Base-by-base conservation (phyloP, 768 basidiomycete genomes). In the Lentinula aciculospora region DNA sequence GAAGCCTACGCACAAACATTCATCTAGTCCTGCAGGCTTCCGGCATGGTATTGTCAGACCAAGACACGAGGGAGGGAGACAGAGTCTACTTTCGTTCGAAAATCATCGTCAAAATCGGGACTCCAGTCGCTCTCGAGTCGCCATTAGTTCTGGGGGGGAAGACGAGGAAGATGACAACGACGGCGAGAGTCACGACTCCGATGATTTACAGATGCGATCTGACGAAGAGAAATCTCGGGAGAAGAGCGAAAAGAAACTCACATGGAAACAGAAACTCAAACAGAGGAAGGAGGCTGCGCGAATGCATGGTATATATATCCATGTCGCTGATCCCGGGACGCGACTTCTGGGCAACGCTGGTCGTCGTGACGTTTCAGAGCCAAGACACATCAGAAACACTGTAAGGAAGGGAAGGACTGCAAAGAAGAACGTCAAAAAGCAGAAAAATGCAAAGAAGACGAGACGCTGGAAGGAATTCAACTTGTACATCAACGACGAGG, bases 201-300 rank as follows among this genome's bases (percentile, higher is more conserved):
- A 39, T 19, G 48, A 15, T 36, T 10, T 36, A 13, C 34, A 27
- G 17, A 27, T 31, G 25, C 15, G 3, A 4, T 37, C 21, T 27
- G 19, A 17, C 13, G 44, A 57, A 19, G 17, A 42, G 7, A 32
- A 51, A n/a, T 28, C 19, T 21, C 19, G 4, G n/a, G 27, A 25
- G 25, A 51, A 58, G 37, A 27, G 25, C 19, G n/a, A n/a, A 23
- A 36, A 53, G 23, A 53, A 53, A 27, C 36, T 36, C n/a, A 37
- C 56, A 2, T 47, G 32, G 39, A 58, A 58, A 34, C 49, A 46
- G 39, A 53, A 44, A 31, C 31, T 23, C 17, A 58, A 53, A 46
- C 31, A 51, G 25, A 34, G 58, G 17, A 58, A 45, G 28, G 49
- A 51, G 23, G 15, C 7, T 17, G 23, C 42, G 13, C 25, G 39